Base-by-base conservation (phyloP, 2,329 filamentous ascomycete species). In the Berkeleyomyces rouxiae region DNA sequence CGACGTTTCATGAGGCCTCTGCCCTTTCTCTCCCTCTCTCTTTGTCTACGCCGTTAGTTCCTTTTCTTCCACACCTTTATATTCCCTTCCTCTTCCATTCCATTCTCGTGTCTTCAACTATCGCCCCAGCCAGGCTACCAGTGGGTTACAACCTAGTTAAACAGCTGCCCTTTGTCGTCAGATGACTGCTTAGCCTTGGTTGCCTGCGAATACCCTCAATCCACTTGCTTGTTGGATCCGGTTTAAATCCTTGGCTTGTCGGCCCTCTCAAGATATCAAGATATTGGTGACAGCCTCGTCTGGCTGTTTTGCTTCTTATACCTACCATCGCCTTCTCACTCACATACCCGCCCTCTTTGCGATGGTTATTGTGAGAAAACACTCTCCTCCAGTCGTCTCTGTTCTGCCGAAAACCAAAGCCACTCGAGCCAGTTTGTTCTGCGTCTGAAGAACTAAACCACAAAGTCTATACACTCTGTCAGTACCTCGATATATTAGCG, bases 141-240 rank as follows among this genome's bases (percentile, higher is more conserved):
- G 44, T 42, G 10, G 10, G 40, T 40, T 13, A 46, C 58, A 59
- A 23, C 58, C 58, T 59, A 46, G 40, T 47, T 31, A 46, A 43
- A 59, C 42, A 44, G 58, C 44, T 42, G 11, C 39, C 46, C 39
- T 59, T 42, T 58, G 47, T 46, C 61, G 47, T 62, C 61, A 62
- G 58, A 63, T 63, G 62, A 63, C 58, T 63, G 47, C 43, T 46
- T 46, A 60, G 49, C 46, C 23, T 58, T 62, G 53, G 60, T 61
- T 61, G 60, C 60, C 60, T 61, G 23, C 47, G 60, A 61, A 61
- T 57, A 61, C 37, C 51, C 49, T 61, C 47, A 36, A 59, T 42
- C 58, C 13, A 47, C 16, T 59, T 40, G 51, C 40, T 55, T 61
- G 23, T 40, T 55, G 10, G 49, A 44, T 57, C 3, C 3, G 49